Conservation (phyloP, 768 basidiomycete genomes). For the Tubosaeta brunneosetosa region DNA sequence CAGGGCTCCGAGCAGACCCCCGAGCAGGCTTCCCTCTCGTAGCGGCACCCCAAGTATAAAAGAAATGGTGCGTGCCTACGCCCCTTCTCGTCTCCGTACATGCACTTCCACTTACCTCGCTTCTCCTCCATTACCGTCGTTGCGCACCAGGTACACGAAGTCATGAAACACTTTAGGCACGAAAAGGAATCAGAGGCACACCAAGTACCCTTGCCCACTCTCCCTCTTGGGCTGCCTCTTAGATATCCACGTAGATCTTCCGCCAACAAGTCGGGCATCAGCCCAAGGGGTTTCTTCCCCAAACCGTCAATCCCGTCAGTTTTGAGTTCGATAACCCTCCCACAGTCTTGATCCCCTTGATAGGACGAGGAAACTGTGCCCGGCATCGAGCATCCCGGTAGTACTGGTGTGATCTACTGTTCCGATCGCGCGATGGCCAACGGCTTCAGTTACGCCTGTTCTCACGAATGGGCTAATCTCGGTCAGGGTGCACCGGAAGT, state of each 20-base stretch:
- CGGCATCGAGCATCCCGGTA: slow-evolving; percentile 75
- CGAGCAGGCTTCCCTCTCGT: slow-evolving; percentile 33
- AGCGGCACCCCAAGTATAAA: slow-evolving; percentile 38
- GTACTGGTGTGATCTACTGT: slow-evolving; percentile 73
- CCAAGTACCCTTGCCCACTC: slow-evolving; percentile 41
- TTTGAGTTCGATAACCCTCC: neutral
- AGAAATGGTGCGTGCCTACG: slow-evolving; percentile 36
- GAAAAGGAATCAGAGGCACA: slow-evolving; percentile 90
- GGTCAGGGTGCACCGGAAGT: slow-evolving; percentile 94
- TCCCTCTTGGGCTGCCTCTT: neutral
- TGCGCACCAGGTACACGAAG: slow-evolving; percentile 59
- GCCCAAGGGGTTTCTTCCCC: slow-evolving; percentile 58
- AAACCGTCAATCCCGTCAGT: slow-evolving; percentile 66
- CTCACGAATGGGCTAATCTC: slow-evolving; percentile 81
- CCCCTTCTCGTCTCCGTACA: neutral
- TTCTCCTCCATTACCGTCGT: slow-evolving; percentile 30
- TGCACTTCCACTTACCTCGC: slow-evolving; percentile 30
- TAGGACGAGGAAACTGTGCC: slow-evolving; percentile 89
- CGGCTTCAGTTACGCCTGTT: slow-evolving; percentile 76
- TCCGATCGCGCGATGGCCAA: slow-evolving; percentile 94
- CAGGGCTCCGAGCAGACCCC: slow-evolving; percentile 23
- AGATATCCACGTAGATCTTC: slow-evolving; percentile 53
- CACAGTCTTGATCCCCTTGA: slow-evolving; percentile 4
- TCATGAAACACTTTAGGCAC: slow-evolving; percentile 60
- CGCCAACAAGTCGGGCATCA: slow-evolving; percentile 68